Evolutionary conservation across 768 basidiomycete species (phyloP).

Genomic region (Harrya chromipes): DNA sequence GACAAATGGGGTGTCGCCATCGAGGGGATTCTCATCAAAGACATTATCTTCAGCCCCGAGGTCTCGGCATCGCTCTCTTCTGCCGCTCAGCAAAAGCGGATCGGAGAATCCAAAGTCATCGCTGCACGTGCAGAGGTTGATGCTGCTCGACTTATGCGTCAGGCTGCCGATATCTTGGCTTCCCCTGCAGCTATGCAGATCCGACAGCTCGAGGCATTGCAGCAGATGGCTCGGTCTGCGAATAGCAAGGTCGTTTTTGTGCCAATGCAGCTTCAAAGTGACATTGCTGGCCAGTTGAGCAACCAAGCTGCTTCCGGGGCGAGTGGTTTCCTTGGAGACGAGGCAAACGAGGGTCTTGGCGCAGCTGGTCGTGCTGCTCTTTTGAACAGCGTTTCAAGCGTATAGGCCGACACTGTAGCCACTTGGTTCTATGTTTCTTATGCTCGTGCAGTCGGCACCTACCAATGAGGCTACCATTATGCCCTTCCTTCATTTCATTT

Average conservation of each 20-base stretch:
- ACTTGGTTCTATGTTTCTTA: neutral
- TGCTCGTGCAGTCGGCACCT: neutral
- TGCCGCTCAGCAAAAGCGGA: slow-evolving; percentile 95
- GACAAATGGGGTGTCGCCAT: slow-evolving; percentile 98
- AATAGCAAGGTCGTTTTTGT: slow-evolving; percentile 92
- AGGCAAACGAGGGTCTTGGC: slow-evolving; percentile 23
- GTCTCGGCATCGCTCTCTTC: slow-evolving; percentile 89
- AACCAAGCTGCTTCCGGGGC: slow-evolving; percentile 25
- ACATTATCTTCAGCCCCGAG: slow-evolving; percentile 90
- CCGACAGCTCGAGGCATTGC: slow-evolving; percentile 92
- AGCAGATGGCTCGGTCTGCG: slow-evolving; percentile 91
- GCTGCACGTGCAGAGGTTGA: slow-evolving; percentile 96
- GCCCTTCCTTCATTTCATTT: neutral
- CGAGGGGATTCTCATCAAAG: slow-evolving; percentile 94
- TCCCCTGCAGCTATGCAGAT: slow-evolving; percentile 98
- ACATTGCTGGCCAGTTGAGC: slow-evolving; percentile 52
- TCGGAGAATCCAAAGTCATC: slow-evolving; percentile 96
- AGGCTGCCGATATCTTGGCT: slow-evolving; percentile 92
- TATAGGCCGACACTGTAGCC: slow-evolving; percentile 18
- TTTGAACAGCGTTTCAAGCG: slow-evolving; percentile 21
- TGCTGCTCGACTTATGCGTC: slow-evolving; percentile 91
- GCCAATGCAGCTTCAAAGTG: slow-evolving; percentile 85
- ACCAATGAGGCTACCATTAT: neutral
- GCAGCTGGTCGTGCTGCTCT: slow-evolving; percentile 25
- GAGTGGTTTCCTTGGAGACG: slow-evolving; percentile 19